These are phyloP conservation scores for Xylogone sp. DNA, from an alignment of 2,329 filamentous ascomycete genomes.

Conservation along the genomic window DNA sequence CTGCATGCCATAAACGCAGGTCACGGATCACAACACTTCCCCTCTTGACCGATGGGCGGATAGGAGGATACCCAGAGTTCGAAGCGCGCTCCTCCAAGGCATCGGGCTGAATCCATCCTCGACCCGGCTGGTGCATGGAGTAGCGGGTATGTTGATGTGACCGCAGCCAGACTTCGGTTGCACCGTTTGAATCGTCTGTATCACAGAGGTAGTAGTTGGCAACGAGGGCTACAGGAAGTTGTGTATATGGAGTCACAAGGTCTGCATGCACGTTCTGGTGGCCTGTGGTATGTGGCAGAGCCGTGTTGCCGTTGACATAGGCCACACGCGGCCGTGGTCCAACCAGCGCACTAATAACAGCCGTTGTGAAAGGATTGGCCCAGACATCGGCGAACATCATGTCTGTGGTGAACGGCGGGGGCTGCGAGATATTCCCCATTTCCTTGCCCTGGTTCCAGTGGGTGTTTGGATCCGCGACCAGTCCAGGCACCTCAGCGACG, in stretches of 20 bases:
- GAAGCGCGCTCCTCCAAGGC: constrained; percentile 33
- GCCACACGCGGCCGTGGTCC: constrained; percentile 28
- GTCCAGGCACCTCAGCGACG: background rate
- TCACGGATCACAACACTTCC: constrained; percentile 54
- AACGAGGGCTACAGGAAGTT: constrained; percentile 43
- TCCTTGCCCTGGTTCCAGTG: constrained; percentile 39
- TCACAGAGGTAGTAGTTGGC: constrained; percentile 44
- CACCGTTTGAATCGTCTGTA: constrained; percentile 41
- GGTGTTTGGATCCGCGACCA: background rate
- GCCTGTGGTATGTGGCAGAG: no score
- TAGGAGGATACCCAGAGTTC: constrained; percentile 36
- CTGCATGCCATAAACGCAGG: constrained; percentile 58
- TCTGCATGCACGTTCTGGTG: constrained; percentile 40
- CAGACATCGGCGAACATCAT: constrained; percentile 35
- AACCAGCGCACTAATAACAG: constrained; percentile 27
- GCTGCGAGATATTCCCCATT: constrained; percentile 37
- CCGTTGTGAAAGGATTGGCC: constrained; percentile 31
- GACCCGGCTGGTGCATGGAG: constrained; percentile 13
- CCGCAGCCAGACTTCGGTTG: constrained; percentile 48
- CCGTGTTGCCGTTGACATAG: constrained; percentile 30
- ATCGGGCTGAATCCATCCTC: constrained; percentile 13
- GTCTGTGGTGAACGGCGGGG: constrained; percentile 29
- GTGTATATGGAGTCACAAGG: constrained; percentile 41
- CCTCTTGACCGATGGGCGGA: constrained; percentile 46
- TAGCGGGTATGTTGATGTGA: constrained; percentile 35